Conservation (phyloP, 306 rosid species). For the Vigna mungo region DNA sequence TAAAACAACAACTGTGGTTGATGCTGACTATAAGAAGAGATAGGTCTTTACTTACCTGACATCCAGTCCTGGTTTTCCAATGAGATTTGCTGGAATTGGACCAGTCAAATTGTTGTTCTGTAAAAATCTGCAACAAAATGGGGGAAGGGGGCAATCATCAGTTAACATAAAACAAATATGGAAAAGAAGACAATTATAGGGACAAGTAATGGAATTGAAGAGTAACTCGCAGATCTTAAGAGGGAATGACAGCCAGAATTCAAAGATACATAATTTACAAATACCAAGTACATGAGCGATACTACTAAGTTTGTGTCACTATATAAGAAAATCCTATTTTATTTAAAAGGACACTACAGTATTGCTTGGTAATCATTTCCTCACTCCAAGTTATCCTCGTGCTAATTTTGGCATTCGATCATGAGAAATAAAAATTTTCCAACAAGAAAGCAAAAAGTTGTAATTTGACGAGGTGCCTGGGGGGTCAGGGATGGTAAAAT, state of each 20-base stretch:
- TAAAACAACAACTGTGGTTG: constrained; percentile 8
- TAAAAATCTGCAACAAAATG: constrained; percentile 64
- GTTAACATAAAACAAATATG: constrained; percentile 35
- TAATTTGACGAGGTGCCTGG: background rate
- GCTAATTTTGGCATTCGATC: background rate
- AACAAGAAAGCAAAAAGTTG: background rate
- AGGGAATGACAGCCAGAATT: background rate
- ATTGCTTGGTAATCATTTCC: background rate
- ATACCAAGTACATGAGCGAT: background rate
- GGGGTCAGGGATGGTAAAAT: constrained; percentile 1
- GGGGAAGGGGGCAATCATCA: constrained; percentile 41
- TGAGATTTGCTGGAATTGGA: constrained; percentile 73
- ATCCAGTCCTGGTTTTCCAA: constrained; percentile 61
- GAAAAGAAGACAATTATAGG: constrained; percentile 3
- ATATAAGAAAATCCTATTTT: background rate
- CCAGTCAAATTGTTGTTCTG: constrained; percentile 91
- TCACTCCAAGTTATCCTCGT: constrained; percentile 6
- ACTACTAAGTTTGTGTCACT: background rate
- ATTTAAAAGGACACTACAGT: background rate
- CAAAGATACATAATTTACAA: background rate
- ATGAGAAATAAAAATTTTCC: background rate
- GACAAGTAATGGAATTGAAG: constrained; percentile 23
- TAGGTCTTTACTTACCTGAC: constrained; percentile 58
- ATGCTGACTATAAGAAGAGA: constrained; percentile 18
- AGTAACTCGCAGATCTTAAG: constrained; percentile 23